Base-by-base conservation (phyloP, 2,329 filamentous ascomycete genomes). In the Ophiocordyceps camponoti-floridani region DNA sequence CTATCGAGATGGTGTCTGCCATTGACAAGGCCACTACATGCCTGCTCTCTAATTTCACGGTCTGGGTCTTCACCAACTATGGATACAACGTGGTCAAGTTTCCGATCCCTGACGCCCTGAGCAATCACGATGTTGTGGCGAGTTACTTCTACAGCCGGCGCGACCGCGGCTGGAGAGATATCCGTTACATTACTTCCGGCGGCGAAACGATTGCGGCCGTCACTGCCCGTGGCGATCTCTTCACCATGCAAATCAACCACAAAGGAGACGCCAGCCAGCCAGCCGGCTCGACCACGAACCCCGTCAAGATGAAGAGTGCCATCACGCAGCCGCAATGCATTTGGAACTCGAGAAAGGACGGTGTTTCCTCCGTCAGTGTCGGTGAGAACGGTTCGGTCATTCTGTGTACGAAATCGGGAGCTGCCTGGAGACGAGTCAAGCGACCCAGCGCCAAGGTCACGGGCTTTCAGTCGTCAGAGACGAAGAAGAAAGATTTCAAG, bases 301-400 rank as follows among this genome's bases (percentile, higher is more conserved):
- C 89, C 0, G 76, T 81, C 43, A 94, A 94, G 58, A 93, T 94
- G 47, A 84, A 82, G 51, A 82, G 82, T 49, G 84, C 87, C 2
- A 67, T 95, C 3, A 87, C 84, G 0, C 63, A 69, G 35, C 85
- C 89, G 0, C 77, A 84, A 49, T 80, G 84, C 47, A 79, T 95
- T 26, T 98, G 91, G 91, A 84, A 82, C 28, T 79, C 88, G 2
- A 81, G 82, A 52, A 95, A 93, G 57, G 82, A 84, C 47, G 87
- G 87, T 4, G 88, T 85, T 28, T 75, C 76, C 44, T 94, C 94
- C 47, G 85, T 94, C 2, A 83, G 79, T 48, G 81, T 96, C 3
- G 86, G 88, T 35, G 87, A 94, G 57, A 83, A 96, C 59, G 91
- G 88, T 2, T 94, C 88, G 0, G 85, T 98, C 51, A 93, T 98